phyloP scores from a whole-genome alignment of 2,329 filamentous ascomycete genomes.

The Bimuria novae-zelandiae region DNA sequence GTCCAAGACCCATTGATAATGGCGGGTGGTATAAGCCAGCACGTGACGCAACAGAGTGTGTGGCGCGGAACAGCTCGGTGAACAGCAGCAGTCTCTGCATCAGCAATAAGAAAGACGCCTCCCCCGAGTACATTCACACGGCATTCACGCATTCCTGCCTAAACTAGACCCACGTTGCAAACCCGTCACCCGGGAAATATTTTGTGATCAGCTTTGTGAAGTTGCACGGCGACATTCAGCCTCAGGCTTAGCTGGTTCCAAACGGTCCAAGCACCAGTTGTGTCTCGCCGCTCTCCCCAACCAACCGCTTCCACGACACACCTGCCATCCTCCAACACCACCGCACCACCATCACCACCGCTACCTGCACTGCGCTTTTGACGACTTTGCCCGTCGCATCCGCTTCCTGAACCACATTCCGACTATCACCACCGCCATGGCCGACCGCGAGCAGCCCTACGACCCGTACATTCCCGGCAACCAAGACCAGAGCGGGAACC shows the following conservation, averaged over 20 bases:
- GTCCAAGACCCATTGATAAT: no score
- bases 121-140: conserved; percentile 5
- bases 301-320: conserved; percentile 20
- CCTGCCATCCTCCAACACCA: conserved; percentile 30
- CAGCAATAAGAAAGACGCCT: conserved; percentile 13
- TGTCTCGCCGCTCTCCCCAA: conserved; percentile 19
- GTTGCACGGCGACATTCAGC: conserved; percentile 31
- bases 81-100: conserved; percentile 11
- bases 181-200: not conserved
- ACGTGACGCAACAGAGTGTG: conserved; percentile 13
- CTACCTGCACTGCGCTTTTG: conserved; percentile 16
- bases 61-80: conserved; percentile 15
- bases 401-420: conserved; percentile 12
- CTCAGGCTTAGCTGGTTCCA: conserved; percentile 36
- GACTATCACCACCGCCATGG: conserved; percentile 51
- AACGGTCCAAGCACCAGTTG: conserved; percentile 33
- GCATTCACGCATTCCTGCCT: conserved; percentile 9
- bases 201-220: not conserved
- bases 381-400: conserved; percentile 22
- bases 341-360: conserved; percentile 27
- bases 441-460: conserved; percentile 69
- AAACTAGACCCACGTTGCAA: not conserved
- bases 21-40: no score
- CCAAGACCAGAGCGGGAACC: conserved; percentile 58
- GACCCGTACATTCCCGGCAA: conserved; percentile 81